phyloP scores from a whole-genome alignment of 192 early-diverging fungal species.

The Haplosporangium gracile region DNA sequence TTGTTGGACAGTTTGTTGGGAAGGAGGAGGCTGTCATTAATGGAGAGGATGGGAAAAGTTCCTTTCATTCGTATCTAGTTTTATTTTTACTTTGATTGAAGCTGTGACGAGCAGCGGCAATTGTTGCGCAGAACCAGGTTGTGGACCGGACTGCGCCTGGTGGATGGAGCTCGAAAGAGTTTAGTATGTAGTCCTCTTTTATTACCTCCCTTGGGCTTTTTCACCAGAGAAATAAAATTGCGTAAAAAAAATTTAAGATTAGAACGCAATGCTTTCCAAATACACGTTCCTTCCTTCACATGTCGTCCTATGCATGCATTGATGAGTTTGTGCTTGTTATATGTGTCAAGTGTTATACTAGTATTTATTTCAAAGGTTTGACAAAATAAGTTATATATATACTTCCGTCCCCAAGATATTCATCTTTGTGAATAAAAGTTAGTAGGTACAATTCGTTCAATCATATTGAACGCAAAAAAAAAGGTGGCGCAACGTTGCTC shows the following conservation, averaged over 20 bases:
- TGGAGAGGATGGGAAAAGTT: background rate
- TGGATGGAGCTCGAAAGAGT: background rate
- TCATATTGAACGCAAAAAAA: background rate
- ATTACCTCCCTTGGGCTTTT: background rate
- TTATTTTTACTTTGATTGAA: background rate
- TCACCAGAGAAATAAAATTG: background rate
- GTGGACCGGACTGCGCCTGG: background rate
- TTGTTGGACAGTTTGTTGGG: too few species aligned
- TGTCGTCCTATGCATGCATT: too few species aligned
- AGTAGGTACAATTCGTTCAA: background rate
- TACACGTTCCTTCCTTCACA: too few species aligned
- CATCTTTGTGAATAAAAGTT: background rate
- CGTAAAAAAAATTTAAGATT: background rate
- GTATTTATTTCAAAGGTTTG: background rate
- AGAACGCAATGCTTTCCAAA: background rate
- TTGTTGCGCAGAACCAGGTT: background rate
- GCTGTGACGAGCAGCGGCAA: background rate
- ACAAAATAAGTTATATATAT: background rate
- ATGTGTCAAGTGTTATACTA: too few species aligned
- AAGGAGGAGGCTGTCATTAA: too few species aligned
- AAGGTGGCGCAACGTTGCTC: background rate
- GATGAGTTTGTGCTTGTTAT: too few species aligned
- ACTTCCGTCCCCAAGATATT: background rate
- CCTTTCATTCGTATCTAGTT: background rate
- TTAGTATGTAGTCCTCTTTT: background rate